Evolutionary conservation across 139 green algal genomes (phyloP).

Genomic region (Dunaliella primolecta): DNA sequence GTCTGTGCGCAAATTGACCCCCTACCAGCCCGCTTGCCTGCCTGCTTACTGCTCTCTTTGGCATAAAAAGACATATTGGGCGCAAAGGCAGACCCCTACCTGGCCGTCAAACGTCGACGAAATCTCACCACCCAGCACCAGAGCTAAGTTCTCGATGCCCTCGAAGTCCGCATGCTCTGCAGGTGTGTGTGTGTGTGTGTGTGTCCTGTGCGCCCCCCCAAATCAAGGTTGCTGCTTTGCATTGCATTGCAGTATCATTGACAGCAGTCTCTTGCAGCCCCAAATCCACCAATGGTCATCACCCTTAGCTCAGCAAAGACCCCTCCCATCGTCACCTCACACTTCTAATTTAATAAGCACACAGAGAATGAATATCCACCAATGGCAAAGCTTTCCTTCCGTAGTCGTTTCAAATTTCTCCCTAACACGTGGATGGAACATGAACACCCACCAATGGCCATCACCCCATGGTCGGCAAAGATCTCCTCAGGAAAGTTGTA

Average conservation of each 20-base stretch:
- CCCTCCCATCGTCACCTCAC: no score
- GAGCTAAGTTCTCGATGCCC: constrained; percentile 92
- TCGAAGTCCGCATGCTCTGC: constrained; percentile 74
- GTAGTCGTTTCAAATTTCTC: no score
- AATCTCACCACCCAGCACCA: constrained; percentile 98
- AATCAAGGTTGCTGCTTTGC: no score
- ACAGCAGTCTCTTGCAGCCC: not conserved
- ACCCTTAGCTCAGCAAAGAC: no score
- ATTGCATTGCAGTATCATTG: not conserved
- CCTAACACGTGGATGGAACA: no score
- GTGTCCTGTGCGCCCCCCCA: not conserved
- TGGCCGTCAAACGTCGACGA: constrained; percentile 87
- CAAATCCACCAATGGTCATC: constrained; percentile 13
- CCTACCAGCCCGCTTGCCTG: no score
- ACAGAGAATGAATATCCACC: no score
- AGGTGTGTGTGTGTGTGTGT: constrained; percentile 13
- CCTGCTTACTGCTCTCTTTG: no score
- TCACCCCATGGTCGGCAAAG: constrained; percentile 29
- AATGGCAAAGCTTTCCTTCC: no score
- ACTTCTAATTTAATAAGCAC: no score
- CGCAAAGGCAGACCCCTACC: not conserved
- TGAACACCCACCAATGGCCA: constrained; percentile 20
- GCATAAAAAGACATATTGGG: no score
- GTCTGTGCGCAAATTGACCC: no score
- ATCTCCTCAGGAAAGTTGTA: constrained; percentile 98